Conservation (phyloP, 192 early-diverging fungal genomes). For the Allomyces macrogynus region DNA sequence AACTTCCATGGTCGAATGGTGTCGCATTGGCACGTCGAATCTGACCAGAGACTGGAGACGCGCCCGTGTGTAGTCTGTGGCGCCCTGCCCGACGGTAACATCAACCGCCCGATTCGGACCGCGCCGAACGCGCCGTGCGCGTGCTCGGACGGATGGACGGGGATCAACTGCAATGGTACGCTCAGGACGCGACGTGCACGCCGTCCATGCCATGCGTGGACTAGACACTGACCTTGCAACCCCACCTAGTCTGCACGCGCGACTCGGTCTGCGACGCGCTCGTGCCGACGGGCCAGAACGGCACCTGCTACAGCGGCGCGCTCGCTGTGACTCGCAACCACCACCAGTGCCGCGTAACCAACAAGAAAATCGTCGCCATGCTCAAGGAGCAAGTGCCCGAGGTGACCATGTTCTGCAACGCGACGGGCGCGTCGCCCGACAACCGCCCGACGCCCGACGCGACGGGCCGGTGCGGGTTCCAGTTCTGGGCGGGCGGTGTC, state of each 20-base stretch:
- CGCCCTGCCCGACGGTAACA: conserved; percentile 32
- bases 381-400: conserved; percentile 41
- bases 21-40: too few relatives aligned
- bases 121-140: conserved; percentile 28
- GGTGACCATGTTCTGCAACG: conserved; percentile 53
- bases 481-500: conserved; percentile 56
- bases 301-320: conserved; percentile 56
- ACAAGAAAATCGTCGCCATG: conserved; percentile 32
- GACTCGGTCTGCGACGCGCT: conserved; percentile 45
- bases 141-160: conserved; percentile 73
- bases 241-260: conserved; percentile 29
- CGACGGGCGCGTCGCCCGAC: conserved; percentile 1
- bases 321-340: conserved; percentile 44
- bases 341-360: conserved; percentile 52
- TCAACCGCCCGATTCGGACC: conserved; percentile 29
- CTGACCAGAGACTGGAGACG: too few relatives aligned
- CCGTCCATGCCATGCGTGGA: too few relatives aligned
- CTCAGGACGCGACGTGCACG: too few relatives aligned
- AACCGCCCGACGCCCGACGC: not conserved
- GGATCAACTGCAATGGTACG: conserved; percentile 80
- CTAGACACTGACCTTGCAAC: not conserved
- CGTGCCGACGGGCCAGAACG: conserved; percentile 44
- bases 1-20: too few relatives aligned
- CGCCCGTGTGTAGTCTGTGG: conserved; percentile 33
- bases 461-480: not conserved